These are phyloP conservation scores for Fusarium sp. DNA, from an alignment of 2,329 filamentous ascomycete genomes.

Conservation along the genomic window DNA sequence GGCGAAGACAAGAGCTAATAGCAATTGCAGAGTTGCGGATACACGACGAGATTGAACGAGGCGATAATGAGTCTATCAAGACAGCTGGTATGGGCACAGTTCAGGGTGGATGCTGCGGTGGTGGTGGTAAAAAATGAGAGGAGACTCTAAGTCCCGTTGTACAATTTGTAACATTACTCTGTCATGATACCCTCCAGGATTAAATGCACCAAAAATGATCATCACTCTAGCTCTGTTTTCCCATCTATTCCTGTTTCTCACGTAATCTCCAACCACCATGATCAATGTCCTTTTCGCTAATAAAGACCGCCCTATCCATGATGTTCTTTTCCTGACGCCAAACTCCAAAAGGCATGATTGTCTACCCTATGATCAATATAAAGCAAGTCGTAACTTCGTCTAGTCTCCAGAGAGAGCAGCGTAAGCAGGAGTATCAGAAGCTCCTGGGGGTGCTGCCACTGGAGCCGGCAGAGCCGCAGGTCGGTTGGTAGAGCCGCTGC, in stretches of 20 bases:
- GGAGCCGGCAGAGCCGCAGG: conserved; percentile 45
- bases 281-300: conserved; percentile 34
- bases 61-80: conserved; percentile 93
- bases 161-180: conserved; percentile 48
- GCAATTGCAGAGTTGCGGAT: conserved; percentile 78
- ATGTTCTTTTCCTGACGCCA: conserved; percentile 28
- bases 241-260: conserved; percentile 23
- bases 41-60: conserved; percentile 89
- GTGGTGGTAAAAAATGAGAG: conserved; percentile 47
- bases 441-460: conserved; percentile 83
- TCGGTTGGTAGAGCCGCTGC: conserved; percentile 39
- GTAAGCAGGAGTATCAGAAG: conserved; percentile 79
- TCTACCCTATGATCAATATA: conserved; percentile 16
- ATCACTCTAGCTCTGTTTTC: conserved; percentile 31
- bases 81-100: conserved; percentile 57
- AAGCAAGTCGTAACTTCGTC: conserved; percentile 46
- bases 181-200: conserved; percentile 49
- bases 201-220: conserved; percentile 33
- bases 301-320: conserved; percentile 22
- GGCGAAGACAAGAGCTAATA: neutral
- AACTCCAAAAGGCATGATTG: conserved; percentile 43
- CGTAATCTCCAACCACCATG: conserved; percentile 13
- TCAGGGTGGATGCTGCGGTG: conserved; percentile 46
- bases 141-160: conserved; percentile 31
- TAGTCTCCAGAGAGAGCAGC: conserved; percentile 86